Evolutionary conservation across 257 asterid genomes (phyloP), one percentile per base, ranked within the genome.

Genomic region (Solanum medicagineum): DNA sequence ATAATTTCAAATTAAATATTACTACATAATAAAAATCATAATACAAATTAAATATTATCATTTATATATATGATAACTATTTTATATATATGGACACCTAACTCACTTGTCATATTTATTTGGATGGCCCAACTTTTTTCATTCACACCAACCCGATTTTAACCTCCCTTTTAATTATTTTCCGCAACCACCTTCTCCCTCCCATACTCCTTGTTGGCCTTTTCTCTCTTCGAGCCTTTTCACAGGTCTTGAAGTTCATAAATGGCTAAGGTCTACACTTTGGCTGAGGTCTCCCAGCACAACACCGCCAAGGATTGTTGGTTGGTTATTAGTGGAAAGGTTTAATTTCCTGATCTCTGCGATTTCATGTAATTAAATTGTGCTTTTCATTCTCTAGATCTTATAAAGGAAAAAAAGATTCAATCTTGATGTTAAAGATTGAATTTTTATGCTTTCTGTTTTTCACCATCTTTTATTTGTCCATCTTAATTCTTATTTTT

Each of bases 211-310:
- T 82, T 22, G 85, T 82, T 42, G 51, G 66, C 57, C 36, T 57
- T 55, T 9, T 68, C 24, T 55, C 89, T 20, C 89, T 68, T 77
- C 85, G 63, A 85, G 81, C 71, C 80, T 59, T 49, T 80, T 69
- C 53, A 71, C 85, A 80, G 81, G 71, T 79, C 86, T 82, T 79
- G 84, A 59, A 87, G 71, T 77, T 45, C n/a, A 26, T 40, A 70
- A 84, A 94, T 93, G 98, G 95, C 68, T 59, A 93, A 90, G 83
- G 89, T 92, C 45, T 93, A 66, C 80, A 91, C 92, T 80, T 86
- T 95, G 89, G 92, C 94, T 16, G 94, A 95, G 92, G 92, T 94
- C 80, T 90, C 97, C 45, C 88, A 92, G 89, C 99, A 95, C 94
- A 93, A 89, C 92, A 88, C 89, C 87, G 69, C 87, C 83, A 93